phyloP scores from a whole-genome alignment of 169 alveolate genomes.

The Eimeria zaria region DNA sequence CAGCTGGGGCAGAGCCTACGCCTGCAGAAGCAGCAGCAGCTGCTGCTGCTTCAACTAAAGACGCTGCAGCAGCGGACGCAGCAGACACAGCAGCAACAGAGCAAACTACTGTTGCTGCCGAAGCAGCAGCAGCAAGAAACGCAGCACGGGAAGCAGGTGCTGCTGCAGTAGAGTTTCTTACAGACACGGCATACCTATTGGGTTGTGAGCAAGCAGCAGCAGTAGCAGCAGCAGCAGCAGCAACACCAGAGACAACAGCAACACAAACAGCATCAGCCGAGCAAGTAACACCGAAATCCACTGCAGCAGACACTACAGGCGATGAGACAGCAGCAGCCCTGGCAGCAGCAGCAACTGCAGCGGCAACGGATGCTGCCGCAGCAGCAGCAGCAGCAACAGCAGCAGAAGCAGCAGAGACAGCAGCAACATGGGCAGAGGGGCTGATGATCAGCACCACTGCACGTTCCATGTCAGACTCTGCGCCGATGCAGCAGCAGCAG shows the following conservation, averaged over 20 bases:
- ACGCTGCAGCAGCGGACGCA: not conserved
- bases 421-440: not conserved
- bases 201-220: slow-evolving; percentile 1
- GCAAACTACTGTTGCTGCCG: not conserved
- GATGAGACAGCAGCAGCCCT: not conserved
- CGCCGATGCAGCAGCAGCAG: not conserved
- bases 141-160: slow-evolving; percentile 21
- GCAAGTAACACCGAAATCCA: not conserved
- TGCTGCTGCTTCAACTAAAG: not conserved
- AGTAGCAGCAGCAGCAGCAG: slow-evolving; percentile 7
- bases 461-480: not conserved
- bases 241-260: not conserved
- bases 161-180: slow-evolving; percentile 7
- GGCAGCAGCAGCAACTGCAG: not conserved
- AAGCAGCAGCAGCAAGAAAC: slow-evolving; percentile 1
- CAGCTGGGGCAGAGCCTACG: not conserved
- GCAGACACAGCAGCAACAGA: not conserved
- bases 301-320: slow-evolving; percentile 4
- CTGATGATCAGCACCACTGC: not conserved
- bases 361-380: not conserved
- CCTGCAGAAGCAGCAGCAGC: not conserved
- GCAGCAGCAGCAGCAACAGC: not conserved
- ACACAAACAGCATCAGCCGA: not conserved
- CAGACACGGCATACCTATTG: slow-evolving; percentile 1
- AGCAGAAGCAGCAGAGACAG: not conserved